Conservation (phyloP, 2,329 filamentous ascomycete genomes). For the Ceratocystis variospora region DNA sequence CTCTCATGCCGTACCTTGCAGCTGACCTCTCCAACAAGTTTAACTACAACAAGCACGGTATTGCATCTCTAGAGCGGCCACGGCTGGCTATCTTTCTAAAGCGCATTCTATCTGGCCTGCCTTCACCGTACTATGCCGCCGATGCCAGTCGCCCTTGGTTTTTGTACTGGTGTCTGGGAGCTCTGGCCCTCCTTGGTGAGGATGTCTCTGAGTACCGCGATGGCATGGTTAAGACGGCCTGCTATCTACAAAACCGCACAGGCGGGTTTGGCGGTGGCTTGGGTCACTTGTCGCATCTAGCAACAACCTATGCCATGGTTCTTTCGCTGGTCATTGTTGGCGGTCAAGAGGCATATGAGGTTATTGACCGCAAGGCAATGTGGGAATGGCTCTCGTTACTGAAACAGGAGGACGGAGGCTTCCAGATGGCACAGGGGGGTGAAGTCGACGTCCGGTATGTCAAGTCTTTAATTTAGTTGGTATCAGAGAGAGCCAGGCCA, state of each 20-base stretch:
- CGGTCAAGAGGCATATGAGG: slow-evolving; percentile 55
- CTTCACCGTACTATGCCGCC: slow-evolving; percentile 54
- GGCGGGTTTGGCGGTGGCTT: slow-evolving; percentile 93
- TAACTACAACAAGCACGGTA: slow-evolving; percentile 54
- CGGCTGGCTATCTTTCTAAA: slow-evolving; percentile 50
- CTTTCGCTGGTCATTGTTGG: slow-evolving; percentile 68
- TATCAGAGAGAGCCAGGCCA: background rate
- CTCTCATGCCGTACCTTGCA: slow-evolving; percentile 56
- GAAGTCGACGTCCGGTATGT: slow-evolving; percentile 81
- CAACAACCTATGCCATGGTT: slow-evolving; percentile 73
- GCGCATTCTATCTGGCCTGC: slow-evolving; percentile 46
- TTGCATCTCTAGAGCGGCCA: slow-evolving; percentile 58
- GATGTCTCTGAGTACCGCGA: slow-evolving; percentile 55
- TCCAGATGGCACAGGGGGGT: slow-evolving; percentile 70
- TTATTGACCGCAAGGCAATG: slow-evolving; percentile 70
- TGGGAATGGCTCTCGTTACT: slow-evolving; percentile 81
- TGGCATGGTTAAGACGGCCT: slow-evolving; percentile 59
- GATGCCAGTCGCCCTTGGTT: slow-evolving; percentile 90
- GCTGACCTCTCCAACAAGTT: slow-evolving; percentile 29
- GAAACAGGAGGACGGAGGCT: slow-evolving; percentile 82
- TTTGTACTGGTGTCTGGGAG: slow-evolving; percentile 80
- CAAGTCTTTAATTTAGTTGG: background rate
- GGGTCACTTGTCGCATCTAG: slow-evolving; percentile 77
- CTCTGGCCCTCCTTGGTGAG: slow-evolving; percentile 60
- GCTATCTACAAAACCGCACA: slow-evolving; percentile 63